Evolutionary conservation across 106 monocot species (phyloP).

Genomic region (Agapanthus africanus): DNA sequence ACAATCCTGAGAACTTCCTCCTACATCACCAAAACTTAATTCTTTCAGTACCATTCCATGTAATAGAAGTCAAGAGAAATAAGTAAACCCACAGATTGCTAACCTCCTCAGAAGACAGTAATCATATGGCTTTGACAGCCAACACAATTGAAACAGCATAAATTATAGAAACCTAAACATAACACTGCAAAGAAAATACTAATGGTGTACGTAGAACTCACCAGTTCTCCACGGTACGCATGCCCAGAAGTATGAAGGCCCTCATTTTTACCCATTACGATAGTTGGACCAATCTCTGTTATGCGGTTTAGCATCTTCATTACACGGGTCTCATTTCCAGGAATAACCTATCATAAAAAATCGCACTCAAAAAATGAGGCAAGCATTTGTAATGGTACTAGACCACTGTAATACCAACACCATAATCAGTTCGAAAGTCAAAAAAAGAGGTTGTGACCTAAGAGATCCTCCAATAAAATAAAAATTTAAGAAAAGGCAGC

Average conservation of each 20-base stretch:
- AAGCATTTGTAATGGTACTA: not conserved
- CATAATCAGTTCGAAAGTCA: not conserved
- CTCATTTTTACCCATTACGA: slow-evolving; percentile 89
- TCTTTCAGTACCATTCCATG: not conserved
- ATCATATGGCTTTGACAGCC: no score
- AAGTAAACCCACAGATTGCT: not conserved
- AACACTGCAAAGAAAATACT: not conserved
- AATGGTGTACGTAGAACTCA: slow-evolving; percentile 22
- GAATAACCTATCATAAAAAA: slow-evolving; percentile 69
- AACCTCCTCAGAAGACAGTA: not conserved
- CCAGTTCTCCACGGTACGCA: slow-evolving; percentile 85
- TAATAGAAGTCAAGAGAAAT: not conserved
- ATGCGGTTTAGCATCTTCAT: slow-evolving; percentile 99
- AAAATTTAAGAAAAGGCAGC: no score
- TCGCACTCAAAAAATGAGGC: not conserved
- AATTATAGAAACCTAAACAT: slow-evolving; percentile 1
- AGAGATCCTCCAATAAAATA: no score
- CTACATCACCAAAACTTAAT: slow-evolving; percentile 31
- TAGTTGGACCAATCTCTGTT: slow-evolving; percentile 80
- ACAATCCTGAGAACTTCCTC: slow-evolving; percentile 98
- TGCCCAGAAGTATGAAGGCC: slow-evolving; percentile 93
- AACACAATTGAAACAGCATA: no score
- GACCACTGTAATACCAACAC: not conserved
- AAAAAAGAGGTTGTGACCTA: not conserved
- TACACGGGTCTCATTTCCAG: slow-evolving; percentile 95